Conservation (phyloP, 352 stramenopile genomes). For the Phytophthora citrophthora region DNA sequence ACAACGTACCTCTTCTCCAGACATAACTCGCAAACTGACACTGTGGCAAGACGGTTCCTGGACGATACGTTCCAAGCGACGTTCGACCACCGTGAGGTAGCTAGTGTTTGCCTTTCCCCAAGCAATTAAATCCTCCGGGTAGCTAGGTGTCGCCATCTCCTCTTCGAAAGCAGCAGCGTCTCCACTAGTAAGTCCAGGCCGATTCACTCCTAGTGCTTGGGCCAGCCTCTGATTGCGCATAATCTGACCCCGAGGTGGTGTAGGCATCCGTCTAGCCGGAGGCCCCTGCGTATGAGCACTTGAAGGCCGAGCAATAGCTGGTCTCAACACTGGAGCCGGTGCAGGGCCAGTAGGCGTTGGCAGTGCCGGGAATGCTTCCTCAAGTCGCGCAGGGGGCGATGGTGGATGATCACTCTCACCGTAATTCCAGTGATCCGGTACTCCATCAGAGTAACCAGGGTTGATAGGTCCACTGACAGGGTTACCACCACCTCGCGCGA, state of each 20-base stretch:
- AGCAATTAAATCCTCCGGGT: conserved; percentile 62
- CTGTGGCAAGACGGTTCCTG: conserved; percentile 73
- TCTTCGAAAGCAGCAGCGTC: conserved; percentile 67
- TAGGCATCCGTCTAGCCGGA: conserved; percentile 23
- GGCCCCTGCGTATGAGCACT: conserved; percentile 22
- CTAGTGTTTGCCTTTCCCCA: conserved; percentile 79
- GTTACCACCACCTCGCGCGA: conserved; percentile 63
- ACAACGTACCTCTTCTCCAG: conserved; percentile 51
- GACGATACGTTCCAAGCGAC: conserved; percentile 76
- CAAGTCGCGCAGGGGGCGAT: conserved; percentile 34
- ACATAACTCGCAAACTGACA: conserved; percentile 79
- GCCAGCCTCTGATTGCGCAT: conserved; percentile 74
- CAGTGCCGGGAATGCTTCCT: conserved; percentile 72
- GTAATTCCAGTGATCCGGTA: conserved; percentile 72
- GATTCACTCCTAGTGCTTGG: conserved; percentile 61
- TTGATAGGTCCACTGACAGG: conserved; percentile 45
- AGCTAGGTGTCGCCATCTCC: conserved; percentile 78
- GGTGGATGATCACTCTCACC: conserved; percentile 38
- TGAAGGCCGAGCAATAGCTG: conserved; percentile 46
- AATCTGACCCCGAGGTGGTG: conserved; percentile 55
- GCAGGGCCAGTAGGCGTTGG: conserved; percentile 48
- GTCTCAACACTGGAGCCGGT: conserved; percentile 45
- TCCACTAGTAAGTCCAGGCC: conserved; percentile 42
- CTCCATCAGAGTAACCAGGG: conserved; percentile 36
- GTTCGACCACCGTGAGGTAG: conserved; percentile 77